Conservation (phyloP, 169 alveolate genomes). For the Plasmodium ovale region DNA sequence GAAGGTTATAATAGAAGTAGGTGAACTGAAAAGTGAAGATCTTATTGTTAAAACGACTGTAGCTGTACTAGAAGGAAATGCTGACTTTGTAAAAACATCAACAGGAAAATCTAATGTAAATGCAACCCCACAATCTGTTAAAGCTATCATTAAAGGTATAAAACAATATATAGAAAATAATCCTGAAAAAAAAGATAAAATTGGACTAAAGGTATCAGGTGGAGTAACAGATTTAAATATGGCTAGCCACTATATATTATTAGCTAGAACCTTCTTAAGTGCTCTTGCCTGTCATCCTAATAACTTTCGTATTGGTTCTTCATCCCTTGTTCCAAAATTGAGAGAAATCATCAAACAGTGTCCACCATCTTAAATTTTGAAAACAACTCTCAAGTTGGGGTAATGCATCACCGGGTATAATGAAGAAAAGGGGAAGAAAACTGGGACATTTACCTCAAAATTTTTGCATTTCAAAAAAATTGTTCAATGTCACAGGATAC, state of each 20-base stretch:
- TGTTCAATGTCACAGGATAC: too few species aligned
- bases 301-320: slow-evolving; percentile 64
- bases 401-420: neutral
- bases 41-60: slow-evolving; percentile 58
- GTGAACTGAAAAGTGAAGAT: slow-evolving; percentile 73
- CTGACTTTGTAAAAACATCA: slow-evolving; percentile 81
- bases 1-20: slow-evolving; percentile 82
- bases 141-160: slow-evolving; percentile 58
- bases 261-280: slow-evolving; percentile 68
- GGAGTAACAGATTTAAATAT: slow-evolving; percentile 74
- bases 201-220: slow-evolving; percentile 81
- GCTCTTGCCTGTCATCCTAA: slow-evolving; percentile 75
- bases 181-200: slow-evolving; percentile 56
- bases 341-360: slow-evolving; percentile 31
- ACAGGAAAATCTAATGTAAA: slow-evolving; percentile 79
- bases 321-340: slow-evolving; percentile 53
- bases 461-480: neutral
- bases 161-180: slow-evolving; percentile 11
- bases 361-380: slow-evolving; percentile 14
- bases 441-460: neutral
- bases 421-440: neutral
- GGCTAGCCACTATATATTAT: slow-evolving; percentile 72
- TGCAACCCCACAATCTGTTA: slow-evolving; percentile 77
- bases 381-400: neutral
- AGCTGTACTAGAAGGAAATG: slow-evolving; percentile 79